A percentile compares a stretch with the other conserved stretches of the same genome.
These are phyloP conservation scores for Alternaria rosae DNA, from an alignment of 2,329 filamentous ascomycete genomes.

Conservation along the genomic window DNA sequence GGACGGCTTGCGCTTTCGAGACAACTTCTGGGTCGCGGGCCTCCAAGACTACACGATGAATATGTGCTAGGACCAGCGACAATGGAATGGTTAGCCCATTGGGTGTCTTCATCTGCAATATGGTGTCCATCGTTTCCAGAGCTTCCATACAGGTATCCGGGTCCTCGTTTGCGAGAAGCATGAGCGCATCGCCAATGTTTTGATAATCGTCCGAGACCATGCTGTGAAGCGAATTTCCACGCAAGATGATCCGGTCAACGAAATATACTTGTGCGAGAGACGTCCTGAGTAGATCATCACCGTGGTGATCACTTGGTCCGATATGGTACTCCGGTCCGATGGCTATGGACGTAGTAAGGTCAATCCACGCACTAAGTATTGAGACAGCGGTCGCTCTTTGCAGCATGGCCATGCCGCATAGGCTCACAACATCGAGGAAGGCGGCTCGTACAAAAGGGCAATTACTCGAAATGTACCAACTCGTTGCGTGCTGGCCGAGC, in stretches of 20 bases:
- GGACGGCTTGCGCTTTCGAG: conserved; percentile 37
- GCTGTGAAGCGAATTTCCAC: conserved; percentile 13
- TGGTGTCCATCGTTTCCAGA: conserved; percentile 31
- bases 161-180: conserved; percentile 30
- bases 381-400: conserved; percentile 26
- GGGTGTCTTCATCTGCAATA: conserved; percentile 17
- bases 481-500: conserved; percentile 18
- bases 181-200: conserved; percentile 32
- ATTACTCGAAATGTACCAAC: conserved; percentile 24
- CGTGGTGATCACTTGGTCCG: conserved; percentile 7
- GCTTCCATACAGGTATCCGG: conserved; percentile 37
- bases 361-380: conserved; percentile 28
- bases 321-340: conserved; percentile 32
- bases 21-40: conserved; percentile 38
- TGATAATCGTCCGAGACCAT: conserved; percentile 29
- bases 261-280: conserved; percentile 36
- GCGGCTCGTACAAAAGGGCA: conserved; percentile 48
- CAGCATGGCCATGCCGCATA: conserved; percentile 34
- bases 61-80: conserved; percentile 27
- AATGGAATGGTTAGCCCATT: conserved; percentile 23
- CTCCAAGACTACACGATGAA: conserved; percentile 28
- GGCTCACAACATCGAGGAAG: conserved; percentile 47
- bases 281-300: conserved; percentile 26
- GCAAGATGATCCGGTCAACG: conserved; percentile 35
- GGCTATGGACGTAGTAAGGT: conserved; percentile 24